A percentile compares a stretch with the other conserved stretches of the same genome.
These are phyloP conservation scores for Phyllosticta citribraziliensis DNA, from an alignment of 2,329 filamentous ascomycete species.

Conservation along the genomic window DNA sequence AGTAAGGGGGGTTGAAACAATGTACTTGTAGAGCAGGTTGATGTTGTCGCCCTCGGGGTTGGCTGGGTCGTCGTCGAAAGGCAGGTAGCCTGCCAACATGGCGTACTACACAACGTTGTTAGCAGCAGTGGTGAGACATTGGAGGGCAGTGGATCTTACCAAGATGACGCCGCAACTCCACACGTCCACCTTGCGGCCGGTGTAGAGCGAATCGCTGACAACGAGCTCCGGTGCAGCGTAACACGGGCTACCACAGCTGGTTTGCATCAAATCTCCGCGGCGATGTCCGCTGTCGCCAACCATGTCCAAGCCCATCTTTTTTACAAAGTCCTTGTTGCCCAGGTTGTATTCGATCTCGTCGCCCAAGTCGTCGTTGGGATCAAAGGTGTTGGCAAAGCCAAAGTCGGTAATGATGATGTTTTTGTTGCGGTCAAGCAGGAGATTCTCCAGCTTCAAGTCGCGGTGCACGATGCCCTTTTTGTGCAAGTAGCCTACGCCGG, in stretches of 20 bases:
- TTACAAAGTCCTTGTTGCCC: conserved; percentile 78
- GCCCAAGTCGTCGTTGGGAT: conserved; percentile 73
- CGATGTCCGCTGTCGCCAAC: conserved; percentile 64
- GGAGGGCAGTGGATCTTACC: conserved; percentile 46
- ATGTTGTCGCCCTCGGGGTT: conserved; percentile 99
- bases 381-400: conserved; percentile 96
- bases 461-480: conserved; percentile 98
- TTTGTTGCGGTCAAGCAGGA: conserved; percentile 87
- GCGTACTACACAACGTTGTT: conserved; percentile 60
- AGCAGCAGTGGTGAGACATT: not conserved
- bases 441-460: conserved; percentile 91
- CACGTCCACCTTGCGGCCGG: conserved; percentile 93
- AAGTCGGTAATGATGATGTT: conserved; percentile 99
- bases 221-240: conserved; percentile 96
- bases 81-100: conserved; percentile 94
- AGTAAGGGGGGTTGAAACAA: conserved; percentile 89
- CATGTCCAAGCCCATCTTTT: conserved; percentile 74
- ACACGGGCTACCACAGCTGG: conserved; percentile 94
- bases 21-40: conserved; percentile 98
- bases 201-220: conserved; percentile 94
- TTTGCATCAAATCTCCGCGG: conserved; percentile 95
- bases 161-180: conserved; percentile 99
- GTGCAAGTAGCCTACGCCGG: conserved; percentile 92
- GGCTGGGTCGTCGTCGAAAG: conserved; percentile 95
- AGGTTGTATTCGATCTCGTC: conserved; percentile 87